Evolutionary conservation across 1,284 basidiomycete genomes (phyloP).

Genomic region (Lentinula novae-zelandiae): DNA sequence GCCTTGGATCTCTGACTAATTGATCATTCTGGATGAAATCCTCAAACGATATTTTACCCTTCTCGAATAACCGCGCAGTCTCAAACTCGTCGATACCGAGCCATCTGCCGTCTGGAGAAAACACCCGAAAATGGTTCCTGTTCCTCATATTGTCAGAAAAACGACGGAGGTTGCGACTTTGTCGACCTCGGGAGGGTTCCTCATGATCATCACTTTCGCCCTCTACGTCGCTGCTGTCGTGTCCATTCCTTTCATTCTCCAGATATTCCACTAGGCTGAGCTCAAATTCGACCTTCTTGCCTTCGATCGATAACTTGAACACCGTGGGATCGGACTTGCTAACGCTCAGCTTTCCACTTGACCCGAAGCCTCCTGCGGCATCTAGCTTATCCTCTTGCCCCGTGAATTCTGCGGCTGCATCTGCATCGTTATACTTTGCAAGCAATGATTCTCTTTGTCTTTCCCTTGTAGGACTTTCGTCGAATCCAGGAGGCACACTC

Average conservation of each 20-base stretch:
- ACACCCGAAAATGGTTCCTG: constrained; percentile 5
- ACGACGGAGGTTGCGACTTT: not conserved
- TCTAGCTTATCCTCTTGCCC: constrained; percentile 16
- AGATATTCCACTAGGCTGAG: constrained; percentile 44
- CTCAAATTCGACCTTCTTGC: constrained; percentile 54
- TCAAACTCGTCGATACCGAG: constrained; percentile 43
- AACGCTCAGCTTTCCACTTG: constrained; percentile 48
- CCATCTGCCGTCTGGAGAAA: constrained; percentile 18
- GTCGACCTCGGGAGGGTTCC: constrained; percentile 9
- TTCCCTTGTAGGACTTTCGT: constrained; percentile 34
- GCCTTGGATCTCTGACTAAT: constrained; percentile 49
- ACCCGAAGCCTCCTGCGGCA: constrained; percentile 34
- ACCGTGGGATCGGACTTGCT: constrained; percentile 47
- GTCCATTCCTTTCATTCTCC: not conserved
- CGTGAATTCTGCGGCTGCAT: not conserved
- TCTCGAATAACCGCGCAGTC: constrained; percentile 48
- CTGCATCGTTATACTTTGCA: not conserved
- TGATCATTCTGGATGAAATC: constrained; percentile 52
- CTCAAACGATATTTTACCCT: constrained; percentile 51
- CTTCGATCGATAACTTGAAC: constrained; percentile 57
- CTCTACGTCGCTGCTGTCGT: constrained; percentile 6
- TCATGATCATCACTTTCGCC: constrained; percentile 18
- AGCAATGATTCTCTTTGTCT: constrained; percentile 27
- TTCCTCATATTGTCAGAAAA: not conserved
- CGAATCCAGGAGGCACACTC: constrained; percentile 53